A percentile compares a stretch with the other conserved stretches of the same genome.
Evolutionary conservation across 78 protist genomes (phyloP).

Genomic region (Dictyostelium intermedium): DNA sequence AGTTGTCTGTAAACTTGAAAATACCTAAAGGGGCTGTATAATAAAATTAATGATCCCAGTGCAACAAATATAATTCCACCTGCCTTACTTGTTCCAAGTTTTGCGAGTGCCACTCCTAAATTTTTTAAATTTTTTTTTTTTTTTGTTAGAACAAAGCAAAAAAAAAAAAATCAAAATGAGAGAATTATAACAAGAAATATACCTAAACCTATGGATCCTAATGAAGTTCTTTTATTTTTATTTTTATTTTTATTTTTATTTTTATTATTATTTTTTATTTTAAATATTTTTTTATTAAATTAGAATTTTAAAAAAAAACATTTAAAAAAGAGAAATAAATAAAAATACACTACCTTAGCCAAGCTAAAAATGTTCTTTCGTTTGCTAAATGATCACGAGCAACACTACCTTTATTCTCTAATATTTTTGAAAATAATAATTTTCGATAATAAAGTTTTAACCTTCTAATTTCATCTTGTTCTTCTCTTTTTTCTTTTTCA

Average conservation of each 20-base stretch:
- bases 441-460: background rate
- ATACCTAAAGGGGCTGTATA: slow-evolving; percentile 34
- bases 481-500: background rate
- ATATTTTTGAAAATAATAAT: slow-evolving; percentile 27
- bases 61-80: slow-evolving; percentile 36
- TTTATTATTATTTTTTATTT: too few relatives aligned
- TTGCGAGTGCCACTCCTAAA: slow-evolving; percentile 43
- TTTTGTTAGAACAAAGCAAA: too few relatives aligned
- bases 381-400: slow-evolving; percentile 52
- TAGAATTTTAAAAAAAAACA: too few relatives aligned
- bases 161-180: too few relatives aligned
- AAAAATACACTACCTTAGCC: background rate
- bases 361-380: slow-evolving; percentile 31
- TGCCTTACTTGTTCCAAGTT: background rate
- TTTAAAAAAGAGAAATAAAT: too few relatives aligned
- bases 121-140: too few relatives aligned
- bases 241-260: too few relatives aligned
- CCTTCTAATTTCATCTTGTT: background rate
- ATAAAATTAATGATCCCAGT: background rate
- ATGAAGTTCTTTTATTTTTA: background rate
- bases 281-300: too few relatives aligned
- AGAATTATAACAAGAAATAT: too few relatives aligned
- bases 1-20: slow-evolving; percentile 29
- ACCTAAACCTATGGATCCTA: background rate
- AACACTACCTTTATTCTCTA: slow-evolving; percentile 37